Percentiles rank a stretch among this genome's conserved stretches.
Evolutionary conservation across 192 early-diverging fungal species (phyloP).

Genomic region (Coemansia sp.): DNA sequence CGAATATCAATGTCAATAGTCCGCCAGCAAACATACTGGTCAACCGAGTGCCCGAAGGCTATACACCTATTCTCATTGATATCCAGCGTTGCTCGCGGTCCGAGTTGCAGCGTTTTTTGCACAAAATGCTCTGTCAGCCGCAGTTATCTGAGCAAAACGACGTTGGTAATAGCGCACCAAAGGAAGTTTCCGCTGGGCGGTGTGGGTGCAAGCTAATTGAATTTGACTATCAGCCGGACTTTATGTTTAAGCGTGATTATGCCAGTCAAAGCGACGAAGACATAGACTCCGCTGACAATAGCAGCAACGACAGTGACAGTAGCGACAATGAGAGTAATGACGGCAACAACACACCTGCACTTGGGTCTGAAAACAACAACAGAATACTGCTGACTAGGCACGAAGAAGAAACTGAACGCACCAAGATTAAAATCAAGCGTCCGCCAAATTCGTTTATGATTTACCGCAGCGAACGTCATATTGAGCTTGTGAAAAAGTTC

Average conservation of each 20-base stretch:
- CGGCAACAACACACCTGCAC: conserved; percentile 2
- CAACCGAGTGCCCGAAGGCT: conserved; percentile 45
- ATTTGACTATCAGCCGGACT: conserved; percentile 52
- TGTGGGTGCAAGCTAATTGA: conserved; percentile 49
- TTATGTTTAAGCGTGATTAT: conserved; percentile 32
- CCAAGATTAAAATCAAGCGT: conserved; percentile 47
- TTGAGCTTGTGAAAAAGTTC: conserved; percentile 43
- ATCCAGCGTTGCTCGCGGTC: conserved; percentile 39
- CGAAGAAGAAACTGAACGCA: conserved; percentile 28
- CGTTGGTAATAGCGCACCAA: not conserved
- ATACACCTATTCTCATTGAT: conserved; percentile 43
- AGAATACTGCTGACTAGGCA: not conserved
- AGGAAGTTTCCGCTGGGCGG: conserved; percentile 22
- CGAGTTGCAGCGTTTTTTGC: conserved; percentile 35
- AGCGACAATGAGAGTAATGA: not conserved
- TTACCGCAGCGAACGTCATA: conserved; percentile 47
- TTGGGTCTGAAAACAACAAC: not conserved
- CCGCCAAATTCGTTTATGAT: conserved; percentile 55
- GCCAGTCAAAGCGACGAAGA: conserved; percentile 1
- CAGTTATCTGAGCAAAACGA: not conserved
- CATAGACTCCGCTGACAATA: not conserved
- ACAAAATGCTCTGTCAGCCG: conserved; percentile 36
- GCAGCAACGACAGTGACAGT: not conserved
- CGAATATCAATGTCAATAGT: conserved; percentile 13
- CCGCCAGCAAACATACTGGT: conserved; percentile 37